phyloP scores from a whole-genome alignment of 2,329 filamentous ascomycete species.

The Diaporthe sp. region DNA sequence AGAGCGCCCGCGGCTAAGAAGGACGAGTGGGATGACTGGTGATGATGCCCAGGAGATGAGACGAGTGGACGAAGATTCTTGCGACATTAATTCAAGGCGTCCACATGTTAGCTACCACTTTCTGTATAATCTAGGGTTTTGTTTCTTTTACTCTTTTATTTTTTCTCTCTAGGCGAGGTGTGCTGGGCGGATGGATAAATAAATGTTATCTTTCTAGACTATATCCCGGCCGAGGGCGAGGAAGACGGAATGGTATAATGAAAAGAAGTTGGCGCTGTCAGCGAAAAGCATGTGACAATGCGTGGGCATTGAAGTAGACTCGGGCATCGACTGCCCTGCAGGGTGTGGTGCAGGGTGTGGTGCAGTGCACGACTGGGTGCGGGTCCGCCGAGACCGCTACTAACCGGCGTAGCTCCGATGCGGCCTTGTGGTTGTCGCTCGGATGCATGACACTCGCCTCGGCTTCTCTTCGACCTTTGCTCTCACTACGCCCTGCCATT shows the following conservation, averaged over 20 bases:
- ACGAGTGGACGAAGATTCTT: neutral
- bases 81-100: neutral
- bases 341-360: neutral
- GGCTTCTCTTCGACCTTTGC: constrained; percentile 38
- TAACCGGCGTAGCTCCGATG: constrained; percentile 54
- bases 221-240: neutral
- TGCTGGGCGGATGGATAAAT: constrained; percentile 25
- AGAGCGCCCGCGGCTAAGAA: constrained; percentile 54
- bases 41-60: constrained; percentile 44
- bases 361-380: constrained; percentile 18
- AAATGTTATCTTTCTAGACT: constrained; percentile 15
- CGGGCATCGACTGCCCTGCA: neutral
- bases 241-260: neutral
- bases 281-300: constrained; percentile 27
- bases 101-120: constrained; percentile 5
- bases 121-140: constrained; percentile 30
- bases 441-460: constrained; percentile 25
- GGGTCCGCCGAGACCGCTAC: constrained; percentile 40
- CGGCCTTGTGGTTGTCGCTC: constrained; percentile 26
- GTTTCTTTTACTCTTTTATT: neutral
- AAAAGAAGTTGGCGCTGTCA: neutral
- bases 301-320: neutral
- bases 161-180: neutral
- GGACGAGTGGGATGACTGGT: constrained; percentile 78
- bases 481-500: constrained; percentile 44